phyloP scores from a whole-genome alignment of 2,329 filamentous ascomycete genomes.

The Thelonectria blattea region DNA sequence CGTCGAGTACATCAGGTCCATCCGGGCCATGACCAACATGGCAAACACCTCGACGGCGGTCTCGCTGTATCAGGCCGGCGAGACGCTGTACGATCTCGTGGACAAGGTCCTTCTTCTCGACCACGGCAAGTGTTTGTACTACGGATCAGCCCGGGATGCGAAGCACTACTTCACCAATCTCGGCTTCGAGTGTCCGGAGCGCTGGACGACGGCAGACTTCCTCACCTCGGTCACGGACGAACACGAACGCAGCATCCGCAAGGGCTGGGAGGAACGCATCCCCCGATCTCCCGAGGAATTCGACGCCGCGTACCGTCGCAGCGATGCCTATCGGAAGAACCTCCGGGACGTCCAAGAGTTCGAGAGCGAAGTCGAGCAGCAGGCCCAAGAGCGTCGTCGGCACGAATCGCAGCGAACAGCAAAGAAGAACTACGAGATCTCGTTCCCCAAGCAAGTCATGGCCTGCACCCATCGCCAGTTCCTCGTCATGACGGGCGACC shows the following conservation, averaged over 20 bases:
- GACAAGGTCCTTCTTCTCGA: slow-evolving; percentile 82
- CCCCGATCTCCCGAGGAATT: slow-evolving; percentile 75
- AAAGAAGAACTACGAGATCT: slow-evolving; percentile 77
- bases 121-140: slow-evolving; percentile 74
- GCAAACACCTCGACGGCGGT: slow-evolving; percentile 74
- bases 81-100: slow-evolving; percentile 70
- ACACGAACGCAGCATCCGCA: slow-evolving; percentile 70
- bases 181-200: slow-evolving; percentile 73
- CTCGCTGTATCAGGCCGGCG: slow-evolving; percentile 74
- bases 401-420: slow-evolving; percentile 72
- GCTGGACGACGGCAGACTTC: slow-evolving; percentile 77
- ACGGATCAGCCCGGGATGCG: slow-evolving; percentile 67
- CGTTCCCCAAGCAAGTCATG: slow-evolving; percentile 73
- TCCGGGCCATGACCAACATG: slow-evolving; percentile 71
- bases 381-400: slow-evolving; percentile 51
- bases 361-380: slow-evolving; percentile 64
- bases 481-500: slow-evolving; percentile 79
- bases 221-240: slow-evolving; percentile 79
- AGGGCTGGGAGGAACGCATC: slow-evolving; percentile 68
- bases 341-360: slow-evolving; percentile 67
- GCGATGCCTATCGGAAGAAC: slow-evolving; percentile 65
- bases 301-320: slow-evolving; percentile 67
- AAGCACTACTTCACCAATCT: slow-evolving; percentile 73
- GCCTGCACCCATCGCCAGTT: slow-evolving; percentile 77
- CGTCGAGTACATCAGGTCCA: slow-evolving; percentile 70